Percentiles rank a stretch among this genome's conserved stretches.
phyloP scores from a whole-genome alignment of 345 rosid species.

The Salix purpurea region DNA sequence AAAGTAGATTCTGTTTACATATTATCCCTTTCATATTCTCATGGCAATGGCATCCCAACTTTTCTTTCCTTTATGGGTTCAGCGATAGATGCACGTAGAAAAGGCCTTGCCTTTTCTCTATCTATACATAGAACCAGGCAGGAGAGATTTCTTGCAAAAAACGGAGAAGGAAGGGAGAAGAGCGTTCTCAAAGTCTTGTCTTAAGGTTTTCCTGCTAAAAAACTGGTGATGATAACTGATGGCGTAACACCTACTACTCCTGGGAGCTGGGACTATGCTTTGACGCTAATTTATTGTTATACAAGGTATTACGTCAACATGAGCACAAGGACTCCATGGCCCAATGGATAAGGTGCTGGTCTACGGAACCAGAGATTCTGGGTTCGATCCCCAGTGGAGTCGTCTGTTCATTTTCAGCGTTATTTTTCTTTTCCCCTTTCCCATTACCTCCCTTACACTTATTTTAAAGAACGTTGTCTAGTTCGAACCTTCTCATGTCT shows the following conservation, averaged over 20 bases:
- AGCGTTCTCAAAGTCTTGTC: neutral
- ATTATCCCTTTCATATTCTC: neutral
- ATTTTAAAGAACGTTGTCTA: no score
- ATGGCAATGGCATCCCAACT: neutral
- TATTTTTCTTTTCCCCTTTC: no score
- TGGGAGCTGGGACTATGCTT: neutral
- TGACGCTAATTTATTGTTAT: fast-evolving
- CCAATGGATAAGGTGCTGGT: constrained; percentile 96
- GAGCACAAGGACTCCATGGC: constrained; percentile 44
- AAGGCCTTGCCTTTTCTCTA: neutral
- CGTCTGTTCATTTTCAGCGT: constrained; percentile 4
- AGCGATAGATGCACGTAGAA: neutral
- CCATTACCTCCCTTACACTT: no score
- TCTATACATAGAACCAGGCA: neutral
- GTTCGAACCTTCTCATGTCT: no score
- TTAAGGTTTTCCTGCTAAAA: neutral
- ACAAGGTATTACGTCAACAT: neutral
- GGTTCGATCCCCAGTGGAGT: constrained; percentile 84
- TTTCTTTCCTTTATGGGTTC: neutral
- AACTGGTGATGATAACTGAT: neutral
- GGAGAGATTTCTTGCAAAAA: neutral
- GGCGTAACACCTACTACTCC: neutral
- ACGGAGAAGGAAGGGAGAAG: neutral
- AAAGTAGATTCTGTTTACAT: neutral
- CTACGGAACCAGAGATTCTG: constrained; percentile 82